A percentile compares a stretch with the other conserved stretches of the same genome.
These are phyloP conservation scores for Paramarasmius palmivorus DNA, from an alignment of 1,284 basidiomycete genomes.

Conservation along the genomic window DNA sequence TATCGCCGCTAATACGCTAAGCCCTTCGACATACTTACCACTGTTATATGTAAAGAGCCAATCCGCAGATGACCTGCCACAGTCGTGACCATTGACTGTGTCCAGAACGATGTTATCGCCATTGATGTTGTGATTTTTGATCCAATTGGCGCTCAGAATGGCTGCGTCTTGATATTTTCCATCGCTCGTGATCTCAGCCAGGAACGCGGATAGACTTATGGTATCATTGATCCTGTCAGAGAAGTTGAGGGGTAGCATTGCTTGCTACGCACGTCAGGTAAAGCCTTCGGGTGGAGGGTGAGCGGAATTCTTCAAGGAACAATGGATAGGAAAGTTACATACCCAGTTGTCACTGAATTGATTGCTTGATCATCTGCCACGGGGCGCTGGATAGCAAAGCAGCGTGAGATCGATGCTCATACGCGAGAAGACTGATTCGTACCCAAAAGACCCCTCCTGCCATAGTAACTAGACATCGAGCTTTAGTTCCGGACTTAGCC, in stretches of 20 bases:
- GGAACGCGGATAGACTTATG: conserved; percentile 41
- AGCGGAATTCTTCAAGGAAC: background rate
- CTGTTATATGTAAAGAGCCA: conserved; percentile 55
- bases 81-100: conserved; percentile 44
- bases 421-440: conserved; percentile 11
- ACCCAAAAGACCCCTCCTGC: conserved; percentile 56
- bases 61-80: conserved; percentile 38
- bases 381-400: conserved; percentile 31
- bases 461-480: conserved; percentile 38
- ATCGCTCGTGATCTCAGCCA: conserved; percentile 44
- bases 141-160: conserved; percentile 46
- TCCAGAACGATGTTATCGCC: conserved; percentile 43
- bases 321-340: conserved; percentile 11
- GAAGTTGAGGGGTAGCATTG: background rate
- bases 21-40: conserved; percentile 52
- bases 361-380: conserved; percentile 36
- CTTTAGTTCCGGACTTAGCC: background rate
- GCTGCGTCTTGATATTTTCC: conserved; percentile 46
- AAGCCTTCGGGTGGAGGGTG: conserved; percentile 24
- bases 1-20: conserved; percentile 42
- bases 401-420: background rate
- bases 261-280: conserved; percentile 32
- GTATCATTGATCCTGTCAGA: background rate
- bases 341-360: conserved; percentile 54
- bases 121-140: conserved; percentile 44